Base-by-base conservation (phyloP, 1,284 basidiomycete genomes). In the Exobasidium cylindrosporum region DNA sequence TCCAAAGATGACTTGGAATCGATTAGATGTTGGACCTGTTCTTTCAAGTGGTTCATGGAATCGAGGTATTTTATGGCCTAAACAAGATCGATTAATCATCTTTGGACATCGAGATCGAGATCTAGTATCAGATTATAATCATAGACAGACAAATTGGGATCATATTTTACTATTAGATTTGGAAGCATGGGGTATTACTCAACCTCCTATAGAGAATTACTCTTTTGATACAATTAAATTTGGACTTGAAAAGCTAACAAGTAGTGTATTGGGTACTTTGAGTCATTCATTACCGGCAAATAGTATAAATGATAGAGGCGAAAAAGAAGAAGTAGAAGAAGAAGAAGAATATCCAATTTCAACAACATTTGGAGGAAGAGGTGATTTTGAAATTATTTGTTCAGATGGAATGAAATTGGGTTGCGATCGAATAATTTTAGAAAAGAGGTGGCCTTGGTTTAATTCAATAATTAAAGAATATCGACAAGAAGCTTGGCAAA, bases 371-470 rank as follows among this genome's bases (percentile, higher is more conserved):
- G 73, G 72, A 11, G 64, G 70, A 24, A 64, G 73, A 21, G 73
- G 74, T 4, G 93, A 97, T 80, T 97, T 96, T 73, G 91, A 93
- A 76, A 84, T 97, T 60, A 83, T 96, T 17, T 92, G 90, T 77
- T 90, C 93, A 65, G 94, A 97, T 79, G 91, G 91, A 0, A 85
- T 91, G 61, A 85, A 85, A 67, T 86, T 97, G 64, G 83, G 85
- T 52, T 94, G 91, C 78, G 92, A 91, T 24, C 85, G 91, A 47
- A 87, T 86, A 75, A 81, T 92, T 21, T 83, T 97, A 23, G 88
- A 91, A 77, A 87, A 89, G 44, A 85, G 93, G 14, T 97, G 94
- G 94, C 87, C 89, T 0, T 97, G 94, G 94, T 94, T 97, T 83
- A 86, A 86, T 62, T 85, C 88, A 58, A 88, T 92, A 68, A 68